phyloP scores from a whole-genome alignment of 371 early-diverging fungal species.

The Umbelopsis sp. region DNA sequence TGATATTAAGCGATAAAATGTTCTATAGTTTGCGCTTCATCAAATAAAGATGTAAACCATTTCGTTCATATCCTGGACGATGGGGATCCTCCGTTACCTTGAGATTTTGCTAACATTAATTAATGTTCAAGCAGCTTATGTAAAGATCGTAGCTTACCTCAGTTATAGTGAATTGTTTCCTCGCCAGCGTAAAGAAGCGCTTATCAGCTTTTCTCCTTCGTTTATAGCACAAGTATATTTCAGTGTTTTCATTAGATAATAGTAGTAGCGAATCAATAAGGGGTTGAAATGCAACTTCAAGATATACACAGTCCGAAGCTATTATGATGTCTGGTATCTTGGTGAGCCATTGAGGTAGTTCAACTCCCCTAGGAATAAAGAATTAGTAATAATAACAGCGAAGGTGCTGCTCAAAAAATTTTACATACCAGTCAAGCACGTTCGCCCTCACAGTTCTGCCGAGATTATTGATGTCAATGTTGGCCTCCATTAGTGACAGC shows the following conservation, averaged over 20 bases:
- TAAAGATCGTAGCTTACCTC: slow-evolving; percentile 25
- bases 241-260: slow-evolving; percentile 32
- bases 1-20: background rate
- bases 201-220: slow-evolving; percentile 55
- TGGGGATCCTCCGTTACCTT: background rate
- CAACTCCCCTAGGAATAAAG: slow-evolving; percentile 38
- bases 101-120: background rate
- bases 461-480: slow-evolving; percentile 36
- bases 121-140: background rate
- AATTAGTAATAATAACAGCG: background rate
- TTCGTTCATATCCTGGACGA: slow-evolving; percentile 9
- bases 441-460: slow-evolving; percentile 25
- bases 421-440: slow-evolving; percentile 45
- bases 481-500: slow-evolving; percentile 46
- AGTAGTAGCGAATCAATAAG: slow-evolving; percentile 41
- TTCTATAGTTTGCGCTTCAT: slow-evolving; percentile 5
- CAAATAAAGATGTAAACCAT: slow-evolving; percentile 1
- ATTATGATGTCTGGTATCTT: slow-evolving; percentile 40
- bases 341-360: slow-evolving; percentile 22
- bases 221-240: slow-evolving; percentile 44
- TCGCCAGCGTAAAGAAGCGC: slow-evolving; percentile 47
- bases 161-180: slow-evolving; percentile 39
- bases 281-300: slow-evolving; percentile 49
- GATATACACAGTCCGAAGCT: slow-evolving; percentile 56
- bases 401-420: background rate